phyloP scores from a whole-genome alignment of 257 asterid genomes.

The Solanum lycopersicoides region DNA sequence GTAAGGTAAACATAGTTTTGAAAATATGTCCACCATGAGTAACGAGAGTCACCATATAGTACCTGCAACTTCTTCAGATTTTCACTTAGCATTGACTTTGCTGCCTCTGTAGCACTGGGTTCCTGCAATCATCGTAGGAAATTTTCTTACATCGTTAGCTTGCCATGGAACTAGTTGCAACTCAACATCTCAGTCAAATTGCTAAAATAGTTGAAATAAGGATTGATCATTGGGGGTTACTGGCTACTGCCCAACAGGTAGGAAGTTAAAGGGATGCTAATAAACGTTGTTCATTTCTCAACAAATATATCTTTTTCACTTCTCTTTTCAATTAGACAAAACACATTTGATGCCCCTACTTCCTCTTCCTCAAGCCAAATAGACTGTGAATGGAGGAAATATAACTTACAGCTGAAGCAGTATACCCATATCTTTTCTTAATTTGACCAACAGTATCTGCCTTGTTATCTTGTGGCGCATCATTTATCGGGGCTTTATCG shows the following conservation, averaged over 20 bases:
- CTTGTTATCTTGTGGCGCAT: constrained; percentile 46
- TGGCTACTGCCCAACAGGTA: background rate
- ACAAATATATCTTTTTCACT: background rate
- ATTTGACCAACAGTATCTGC: constrained; percentile 63
- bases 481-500: constrained; percentile 40
- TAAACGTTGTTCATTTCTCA: background rate
- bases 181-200: background rate
- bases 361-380: background rate
- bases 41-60: background rate
- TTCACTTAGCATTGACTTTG: constrained; percentile 63
- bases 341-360: background rate
- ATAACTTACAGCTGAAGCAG: constrained; percentile 51
- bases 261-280: background rate
- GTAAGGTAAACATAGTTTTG: background rate
- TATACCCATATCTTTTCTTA: constrained; percentile 81
- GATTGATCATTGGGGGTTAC: background rate
- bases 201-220: background rate
- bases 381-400: background rate
- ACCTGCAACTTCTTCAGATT: constrained; percentile 86
- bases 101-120: constrained; percentile 45
- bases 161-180: background rate
- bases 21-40: background rate
- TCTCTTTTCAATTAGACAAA: background rate
- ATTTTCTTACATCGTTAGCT: background rate
- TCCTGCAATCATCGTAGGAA: constrained; percentile 39